Evolutionary conservation across 441 rosid genomes (phyloP).

Genomic region (Bocquillonia castaneifolia): DNA sequence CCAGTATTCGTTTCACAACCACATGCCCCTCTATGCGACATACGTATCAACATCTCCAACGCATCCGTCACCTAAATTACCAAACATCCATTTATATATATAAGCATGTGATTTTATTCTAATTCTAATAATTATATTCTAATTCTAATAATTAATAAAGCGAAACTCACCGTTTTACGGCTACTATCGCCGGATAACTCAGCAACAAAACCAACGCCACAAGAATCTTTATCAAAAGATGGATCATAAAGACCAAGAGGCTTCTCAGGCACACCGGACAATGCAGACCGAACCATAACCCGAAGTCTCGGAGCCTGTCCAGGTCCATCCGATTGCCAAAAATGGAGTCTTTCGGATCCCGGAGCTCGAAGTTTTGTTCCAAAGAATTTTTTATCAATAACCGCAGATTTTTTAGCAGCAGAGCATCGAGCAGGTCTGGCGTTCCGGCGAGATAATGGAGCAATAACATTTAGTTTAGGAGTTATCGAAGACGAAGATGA

Average conservation of each 20-base stretch:
- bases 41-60: conserved; percentile 90
- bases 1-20: conserved; percentile 98
- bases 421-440: conserved; percentile 23
- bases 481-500: conserved; percentile 20
- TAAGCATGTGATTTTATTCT: too few relatives aligned
- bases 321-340: conserved; percentile 86
- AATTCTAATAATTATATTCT: too few relatives aligned
- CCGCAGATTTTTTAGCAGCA: conserved; percentile 22
- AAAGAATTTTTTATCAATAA: conserved; percentile 43
- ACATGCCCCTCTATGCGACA: conserved; percentile 99
- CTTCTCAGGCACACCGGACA: conserved; percentile 90
- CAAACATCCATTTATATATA: background rate
- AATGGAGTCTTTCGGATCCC: conserved; percentile 50
- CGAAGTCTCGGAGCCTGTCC: conserved; percentile 67
- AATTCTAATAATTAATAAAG: too few relatives aligned
- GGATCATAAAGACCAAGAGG: conserved; percentile 98
- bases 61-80: conserved; percentile 72
- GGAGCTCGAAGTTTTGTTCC: conserved; percentile 45
- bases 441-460: conserved; percentile 23
- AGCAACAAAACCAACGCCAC: conserved; percentile 98
- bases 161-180: conserved; percentile 77
- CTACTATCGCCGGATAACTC: conserved; percentile 81
- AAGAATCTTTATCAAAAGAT: conserved; percentile 88
- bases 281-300: conserved; percentile 58
- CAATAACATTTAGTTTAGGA: conserved; percentile 31